phyloP scores from a whole-genome alignment of 1,139 yeast species.

The Pichia sp. region DNA sequence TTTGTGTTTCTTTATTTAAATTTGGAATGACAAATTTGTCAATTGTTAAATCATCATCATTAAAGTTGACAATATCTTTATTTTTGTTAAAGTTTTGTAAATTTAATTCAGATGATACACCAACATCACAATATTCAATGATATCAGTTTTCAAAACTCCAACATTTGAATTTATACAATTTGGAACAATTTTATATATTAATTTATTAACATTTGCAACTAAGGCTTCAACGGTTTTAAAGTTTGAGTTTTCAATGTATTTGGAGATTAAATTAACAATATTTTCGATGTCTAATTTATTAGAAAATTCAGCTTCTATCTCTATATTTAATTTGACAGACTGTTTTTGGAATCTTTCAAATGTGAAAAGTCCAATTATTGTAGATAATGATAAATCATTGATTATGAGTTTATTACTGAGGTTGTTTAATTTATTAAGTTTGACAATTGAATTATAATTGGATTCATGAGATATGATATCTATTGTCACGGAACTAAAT shows the following conservation, averaged over 20 bases:
- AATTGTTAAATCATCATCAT: constrained; percentile 13
- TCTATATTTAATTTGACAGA: constrained; percentile 52
- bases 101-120: constrained; percentile 62
- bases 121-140: constrained; percentile 79
- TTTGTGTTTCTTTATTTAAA: constrained; percentile 29
- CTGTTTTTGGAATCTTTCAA: constrained; percentile 78
- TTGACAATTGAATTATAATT: constrained; percentile 2
- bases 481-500: constrained; percentile 16
- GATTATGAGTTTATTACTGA: constrained; percentile 1
- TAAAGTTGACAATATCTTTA: constrained; percentile 21
- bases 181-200: constrained; percentile 28
- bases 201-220: constrained; percentile 68
- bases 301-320: constrained; percentile 33
- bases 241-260: constrained; percentile 68
- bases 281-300: neutral
- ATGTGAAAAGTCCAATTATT: constrained; percentile 84
- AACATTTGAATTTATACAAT: constrained; percentile 39
- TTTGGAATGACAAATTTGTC: constrained; percentile 30
- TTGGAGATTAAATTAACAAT: constrained; percentile 14
- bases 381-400: constrained; percentile 32
- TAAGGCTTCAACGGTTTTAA: constrained; percentile 90
- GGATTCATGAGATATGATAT: constrained; percentile 3
- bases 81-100: constrained; percentile 32
- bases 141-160: constrained; percentile 84
- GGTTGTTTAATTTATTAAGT: constrained; percentile 3